phyloP scores from a whole-genome alignment of 2,329 filamentous ascomycete species.

The Thelonectria discophora region DNA sequence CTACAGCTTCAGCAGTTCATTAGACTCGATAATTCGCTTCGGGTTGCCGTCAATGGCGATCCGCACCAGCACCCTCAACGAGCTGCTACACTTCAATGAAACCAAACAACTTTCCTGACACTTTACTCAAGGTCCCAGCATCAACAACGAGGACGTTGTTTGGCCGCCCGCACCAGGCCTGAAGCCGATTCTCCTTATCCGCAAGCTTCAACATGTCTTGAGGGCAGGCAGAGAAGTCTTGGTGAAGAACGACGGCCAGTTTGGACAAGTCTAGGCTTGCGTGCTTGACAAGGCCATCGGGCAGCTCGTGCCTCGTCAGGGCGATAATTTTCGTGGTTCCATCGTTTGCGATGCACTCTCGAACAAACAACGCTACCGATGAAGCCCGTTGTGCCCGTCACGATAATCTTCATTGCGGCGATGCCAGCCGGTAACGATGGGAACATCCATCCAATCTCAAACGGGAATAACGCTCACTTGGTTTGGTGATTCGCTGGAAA shows the following conservation, averaged over 20 bases:
- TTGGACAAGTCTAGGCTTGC: not conserved
- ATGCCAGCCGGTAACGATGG: not conserved
- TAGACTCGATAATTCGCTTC: slow-evolving; percentile 11
- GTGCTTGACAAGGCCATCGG: not conserved
- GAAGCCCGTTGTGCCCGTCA: slow-evolving; percentile 9
- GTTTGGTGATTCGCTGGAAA: not conserved
- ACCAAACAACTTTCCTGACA: not conserved
- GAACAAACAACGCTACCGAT: slow-evolving; percentile 9
- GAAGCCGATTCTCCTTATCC: slow-evolving; percentile 7
- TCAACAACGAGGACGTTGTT: slow-evolving; percentile 5
- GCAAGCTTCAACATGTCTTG: slow-evolving; percentile 3
- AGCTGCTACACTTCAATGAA: slow-evolving; percentile 3
- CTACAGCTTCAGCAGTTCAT: not conserved
- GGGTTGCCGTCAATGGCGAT: slow-evolving; percentile 3
- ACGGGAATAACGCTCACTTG: not conserved
- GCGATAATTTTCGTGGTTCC: slow-evolving; percentile 10
- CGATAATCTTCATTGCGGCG: slow-evolving; percentile 11
- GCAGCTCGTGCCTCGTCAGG: not conserved
- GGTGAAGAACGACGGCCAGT: slow-evolving; percentile 6
- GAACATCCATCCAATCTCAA: not conserved
- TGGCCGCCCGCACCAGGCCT: slow-evolving; percentile 8
- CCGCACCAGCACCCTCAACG: not conserved
- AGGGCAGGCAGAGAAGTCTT: slow-evolving; percentile 13
- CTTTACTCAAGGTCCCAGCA: not conserved
- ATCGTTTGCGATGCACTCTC: slow-evolving; percentile 13